Conservation (phyloP, 2,329 filamentous ascomycete species). For the Colletotrichum lini region DNA sequence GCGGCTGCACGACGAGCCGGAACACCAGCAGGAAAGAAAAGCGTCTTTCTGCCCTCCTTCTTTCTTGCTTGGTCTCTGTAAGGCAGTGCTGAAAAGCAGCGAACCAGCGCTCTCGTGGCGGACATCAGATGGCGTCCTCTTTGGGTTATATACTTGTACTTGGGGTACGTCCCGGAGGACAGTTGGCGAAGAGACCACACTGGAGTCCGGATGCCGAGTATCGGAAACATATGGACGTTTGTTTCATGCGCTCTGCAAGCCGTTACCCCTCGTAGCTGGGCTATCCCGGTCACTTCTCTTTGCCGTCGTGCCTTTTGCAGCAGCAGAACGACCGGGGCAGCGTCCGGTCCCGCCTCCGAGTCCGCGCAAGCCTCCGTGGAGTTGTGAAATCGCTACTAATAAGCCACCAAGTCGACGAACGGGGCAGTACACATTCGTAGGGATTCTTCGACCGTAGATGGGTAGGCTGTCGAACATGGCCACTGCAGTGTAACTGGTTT, state of each 20-base stretch:
- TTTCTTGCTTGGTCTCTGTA: background rate
- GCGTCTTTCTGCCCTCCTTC: background rate
- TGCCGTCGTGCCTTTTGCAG: background rate
- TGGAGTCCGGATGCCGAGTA: conserved; percentile 34
- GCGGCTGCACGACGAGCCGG: conserved; percentile 12
- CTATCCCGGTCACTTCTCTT: conserved; percentile 2
- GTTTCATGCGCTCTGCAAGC: conserved; percentile 35
- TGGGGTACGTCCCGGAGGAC: background rate
- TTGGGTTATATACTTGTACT: conserved; percentile 3
- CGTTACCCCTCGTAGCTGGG: conserved; percentile 9
- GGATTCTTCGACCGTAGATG: background rate
- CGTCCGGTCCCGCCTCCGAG: background rate
- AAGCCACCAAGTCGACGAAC: background rate
- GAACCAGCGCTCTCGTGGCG: conserved; percentile 10
- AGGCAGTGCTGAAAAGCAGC: background rate
- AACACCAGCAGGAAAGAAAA: background rate
- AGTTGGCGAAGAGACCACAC: conserved; percentile 11
- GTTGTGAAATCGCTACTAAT: background rate
- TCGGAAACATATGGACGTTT: conserved; percentile 35
- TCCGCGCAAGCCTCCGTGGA: background rate
- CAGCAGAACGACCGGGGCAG: conserved; percentile 4
- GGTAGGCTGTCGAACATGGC: background rate
- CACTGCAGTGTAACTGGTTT: conserved; percentile 7
- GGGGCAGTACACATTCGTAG: background rate
- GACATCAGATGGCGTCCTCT: conserved; percentile 34